A percentile compares a stretch with the other conserved stretches of the same genome.
These are phyloP conservation scores for Globisporangium camurandrum DNA, from an alignment of 352 stramenopile genomes.

Conservation along the genomic window DNA sequence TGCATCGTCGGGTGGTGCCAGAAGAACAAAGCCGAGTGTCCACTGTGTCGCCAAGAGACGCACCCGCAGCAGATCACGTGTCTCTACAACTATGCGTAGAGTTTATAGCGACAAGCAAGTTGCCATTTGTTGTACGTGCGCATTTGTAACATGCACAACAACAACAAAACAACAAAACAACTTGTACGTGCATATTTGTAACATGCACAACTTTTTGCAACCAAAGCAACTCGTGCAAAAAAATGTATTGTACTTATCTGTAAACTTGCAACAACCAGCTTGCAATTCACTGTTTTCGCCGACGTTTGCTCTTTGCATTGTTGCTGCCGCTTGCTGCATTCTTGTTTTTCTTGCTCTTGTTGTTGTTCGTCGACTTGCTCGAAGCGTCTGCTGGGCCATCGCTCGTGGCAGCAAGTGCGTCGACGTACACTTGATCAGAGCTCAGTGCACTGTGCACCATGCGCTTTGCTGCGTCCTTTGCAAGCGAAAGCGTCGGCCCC, in stretches of 20 bases:
- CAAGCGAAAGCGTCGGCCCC: constrained; percentile 62
- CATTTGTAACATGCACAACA: neutral
- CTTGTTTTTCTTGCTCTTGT: constrained; percentile 27
- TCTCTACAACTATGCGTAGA: constrained; percentile 87
- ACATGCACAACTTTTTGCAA: no score
- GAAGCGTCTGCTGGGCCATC: neutral
- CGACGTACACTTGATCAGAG: constrained; percentile 76
- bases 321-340: constrained; percentile 25
- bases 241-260: neutral
- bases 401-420: constrained; percentile 53
- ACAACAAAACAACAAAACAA: constrained; percentile 8
- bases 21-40: constrained; percentile 88
- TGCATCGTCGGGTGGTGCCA: constrained; percentile 92
- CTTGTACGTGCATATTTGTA: constrained; percentile 5
- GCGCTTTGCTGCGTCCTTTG: constrained; percentile 73
- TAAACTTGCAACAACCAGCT: neutral
- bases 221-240: no score
- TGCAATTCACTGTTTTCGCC: constrained; percentile 13
- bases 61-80: constrained; percentile 89
- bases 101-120: no score
- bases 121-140: neutral
- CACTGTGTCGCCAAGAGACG: constrained; percentile 80
- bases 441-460: constrained; percentile 83
- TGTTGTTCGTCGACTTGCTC: constrained; percentile 30
- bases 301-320: constrained; percentile 33